Base-by-base conservation (phyloP, 164 flowering plant species). In the Vitis rotundifolia region DNA sequence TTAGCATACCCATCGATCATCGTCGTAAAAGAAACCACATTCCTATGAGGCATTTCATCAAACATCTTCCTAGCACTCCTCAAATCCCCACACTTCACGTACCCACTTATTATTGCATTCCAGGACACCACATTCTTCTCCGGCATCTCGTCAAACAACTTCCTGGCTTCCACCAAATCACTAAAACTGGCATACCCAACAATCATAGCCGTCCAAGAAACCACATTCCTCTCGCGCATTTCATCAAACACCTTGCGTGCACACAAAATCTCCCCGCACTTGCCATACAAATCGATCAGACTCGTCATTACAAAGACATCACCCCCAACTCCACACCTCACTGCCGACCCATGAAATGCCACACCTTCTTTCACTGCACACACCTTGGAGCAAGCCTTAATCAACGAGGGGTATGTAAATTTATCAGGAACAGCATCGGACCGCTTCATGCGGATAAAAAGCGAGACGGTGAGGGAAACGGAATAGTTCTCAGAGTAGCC, bases 1-100 rank as follows among this genome's bases (percentile, higher is more conserved):
- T 88, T 87, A 2, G 93, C 87, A 78, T 88, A 91, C 60, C 87
- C 93, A 82, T 80, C 87, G 67, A 87, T 86, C 88, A 89, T 76
- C 1, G 80, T 72, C 1, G 91, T 87, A 61, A 70, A 88, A 16
- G 93, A 82, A 64, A 86, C 81, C 54, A 81, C 79, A 72, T 78
- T 73, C 63, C 64, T 85, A 10, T 72, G 64, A 2, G 87, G 86
- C 90, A 89, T 89, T 16, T 71, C 76, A 49, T 88, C 89, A 69
- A 90, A 87, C 63, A 87, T 7, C 28, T 63, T 71, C 71, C 88
- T 73, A 16, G 96, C 93, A 61, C 60, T 64, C 19, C 0, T 28
- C 74, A 89, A 68, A 61, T 85, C 85, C 8, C 93, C 90, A 12
- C 59, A 18, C 55, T 73, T 84, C 37, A 73, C 83, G 66, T 76